Base-by-base conservation (phyloP, 345 rosid species). In the Dimocarpus longan region DNA sequence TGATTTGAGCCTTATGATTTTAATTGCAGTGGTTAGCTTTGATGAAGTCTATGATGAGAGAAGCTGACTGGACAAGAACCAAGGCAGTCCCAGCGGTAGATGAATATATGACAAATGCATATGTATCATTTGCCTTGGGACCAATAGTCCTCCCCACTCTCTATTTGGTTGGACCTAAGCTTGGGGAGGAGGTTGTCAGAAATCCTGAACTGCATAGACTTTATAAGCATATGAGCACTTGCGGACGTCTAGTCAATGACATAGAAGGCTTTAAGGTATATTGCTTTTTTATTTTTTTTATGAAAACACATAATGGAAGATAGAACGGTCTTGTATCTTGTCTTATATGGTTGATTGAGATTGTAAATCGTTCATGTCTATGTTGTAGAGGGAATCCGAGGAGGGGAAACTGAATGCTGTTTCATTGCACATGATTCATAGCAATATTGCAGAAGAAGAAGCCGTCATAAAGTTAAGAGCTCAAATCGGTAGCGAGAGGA, bases 171-270 rank as follows among this genome's bases (percentile, higher is more conserved):
- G 95, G 98, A 73, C 95, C 98, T 56, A 82, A 72, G 69, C 86
- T 96, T 48, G 71, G 88, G 3, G 91, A 90, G 69, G 84, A 84
- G 65, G 84, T 80, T 8, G 83, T 82, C 12, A 77, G 79, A 76
- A 83, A 85, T 82, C 22, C 63, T 0, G 91, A 91, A 81, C 81
- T 81, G 32, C 79, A 80, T 50, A 70, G 82, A 64, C 85, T 96
- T 24, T 91, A 54, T 71, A 76, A 85, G 84, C 84, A 86, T 37
- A 82, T 91, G 88, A 89, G 98, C 85, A 94, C 92, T 21, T 84
- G 90, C 32, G 99, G 97, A 67, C 97, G 98, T 74, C 93, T 94
- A 43, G 91, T 92, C 68, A 96, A 94, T 50, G 98, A 94, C 81
- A 85, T 89, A 74, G 90, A 86, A 66, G 78, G 92, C 78, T 91